Percentiles rank a stretch among this genome's conserved stretches.
Evolutionary conservation across 2,329 filamentous ascomycete species (phyloP).

Genomic region (Aaosphaeria pasadenensis): DNA sequence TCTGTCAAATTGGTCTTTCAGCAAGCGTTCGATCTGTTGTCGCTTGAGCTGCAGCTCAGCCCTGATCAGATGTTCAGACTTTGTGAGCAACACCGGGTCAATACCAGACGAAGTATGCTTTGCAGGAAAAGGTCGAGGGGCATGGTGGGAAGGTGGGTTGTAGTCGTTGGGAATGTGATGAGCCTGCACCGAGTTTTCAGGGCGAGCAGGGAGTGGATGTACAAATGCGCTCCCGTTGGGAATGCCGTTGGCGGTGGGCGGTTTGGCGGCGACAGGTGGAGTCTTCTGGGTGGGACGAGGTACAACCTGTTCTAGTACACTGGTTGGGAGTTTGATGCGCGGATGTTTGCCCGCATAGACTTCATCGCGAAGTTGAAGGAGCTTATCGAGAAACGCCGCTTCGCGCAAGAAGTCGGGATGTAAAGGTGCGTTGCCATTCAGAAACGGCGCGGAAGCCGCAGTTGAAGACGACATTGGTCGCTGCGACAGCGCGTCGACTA

Average conservation of each 20-base stretch:
- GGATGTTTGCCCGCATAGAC: constrained; percentile 75
- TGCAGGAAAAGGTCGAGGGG: constrained; percentile 33
- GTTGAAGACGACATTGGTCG: not conserved
- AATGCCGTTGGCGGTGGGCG: constrained; percentile 29
- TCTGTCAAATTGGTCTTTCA: constrained; percentile 74
- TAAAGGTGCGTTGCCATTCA: constrained; percentile 35
- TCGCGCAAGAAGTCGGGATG: constrained; percentile 40
- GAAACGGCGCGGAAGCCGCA: constrained; percentile 12
- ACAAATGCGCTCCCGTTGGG: constrained; percentile 20
- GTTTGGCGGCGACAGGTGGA: constrained; percentile 7
- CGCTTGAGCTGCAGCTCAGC: constrained; percentile 79
- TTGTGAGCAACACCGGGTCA: constrained; percentile 79
- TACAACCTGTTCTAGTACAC: constrained; percentile 46
- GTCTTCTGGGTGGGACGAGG: constrained; percentile 24
- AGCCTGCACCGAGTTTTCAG: constrained; percentile 25
- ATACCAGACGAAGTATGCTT: constrained; percentile 62
- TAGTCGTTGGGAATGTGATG: constrained; percentile 19
- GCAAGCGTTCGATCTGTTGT: constrained; percentile 71
- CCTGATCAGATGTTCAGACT: constrained; percentile 79
- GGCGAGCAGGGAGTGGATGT: constrained; percentile 25
- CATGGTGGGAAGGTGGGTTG: constrained; percentile 17
- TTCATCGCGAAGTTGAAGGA: constrained; percentile 76
- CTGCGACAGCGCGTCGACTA: not conserved
- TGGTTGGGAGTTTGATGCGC: constrained; percentile 56
- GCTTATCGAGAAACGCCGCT: constrained; percentile 65